A percentile compares a stretch with the other conserved stretches of the same genome.
phyloP scores from a whole-genome alignment of 1,284 basidiomycete species.

The Ganoderma boninense region DNA sequence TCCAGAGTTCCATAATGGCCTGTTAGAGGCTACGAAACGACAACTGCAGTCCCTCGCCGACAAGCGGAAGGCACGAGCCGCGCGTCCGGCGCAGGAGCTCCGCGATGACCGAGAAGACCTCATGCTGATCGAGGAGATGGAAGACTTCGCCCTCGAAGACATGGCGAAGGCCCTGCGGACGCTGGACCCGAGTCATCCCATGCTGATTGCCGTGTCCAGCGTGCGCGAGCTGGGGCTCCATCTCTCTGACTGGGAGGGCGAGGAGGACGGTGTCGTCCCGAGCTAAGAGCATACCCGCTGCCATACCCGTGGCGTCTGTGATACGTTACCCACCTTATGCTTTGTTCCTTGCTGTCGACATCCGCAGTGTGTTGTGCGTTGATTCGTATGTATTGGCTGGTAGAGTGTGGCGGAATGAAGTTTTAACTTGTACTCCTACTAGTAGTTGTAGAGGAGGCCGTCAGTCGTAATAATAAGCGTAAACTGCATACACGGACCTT shows the following conservation, averaged over 20 bases:
- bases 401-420: not conserved
- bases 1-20: constrained; percentile 56
- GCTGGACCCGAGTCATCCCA: constrained; percentile 64
- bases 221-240: constrained; percentile 72
- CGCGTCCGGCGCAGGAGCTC: constrained; percentile 46
- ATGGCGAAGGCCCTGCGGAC: constrained; percentile 67
- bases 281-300: not conserved
- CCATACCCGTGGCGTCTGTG: constrained; percentile 6
- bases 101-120: constrained; percentile 74
- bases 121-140: constrained; percentile 75
- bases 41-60: constrained; percentile 75
- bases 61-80: constrained; percentile 62
- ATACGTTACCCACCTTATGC: constrained; percentile 30
- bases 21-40: constrained; percentile 73
- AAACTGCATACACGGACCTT: not conserved
- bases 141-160: constrained; percentile 78
- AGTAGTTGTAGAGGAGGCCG: not conserved
- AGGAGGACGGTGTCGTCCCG: constrained; percentile 39
- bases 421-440: not conserved
- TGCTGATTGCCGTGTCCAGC: constrained; percentile 74
- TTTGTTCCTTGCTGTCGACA: constrained; percentile 2
- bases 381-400: not conserved
- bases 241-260: constrained; percentile 53
- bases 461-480: not conserved
- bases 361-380: not conserved